Evolutionary conservation across 2,329 filamentous ascomycete genomes (phyloP).

Genomic region (Penicillium sp.): DNA sequence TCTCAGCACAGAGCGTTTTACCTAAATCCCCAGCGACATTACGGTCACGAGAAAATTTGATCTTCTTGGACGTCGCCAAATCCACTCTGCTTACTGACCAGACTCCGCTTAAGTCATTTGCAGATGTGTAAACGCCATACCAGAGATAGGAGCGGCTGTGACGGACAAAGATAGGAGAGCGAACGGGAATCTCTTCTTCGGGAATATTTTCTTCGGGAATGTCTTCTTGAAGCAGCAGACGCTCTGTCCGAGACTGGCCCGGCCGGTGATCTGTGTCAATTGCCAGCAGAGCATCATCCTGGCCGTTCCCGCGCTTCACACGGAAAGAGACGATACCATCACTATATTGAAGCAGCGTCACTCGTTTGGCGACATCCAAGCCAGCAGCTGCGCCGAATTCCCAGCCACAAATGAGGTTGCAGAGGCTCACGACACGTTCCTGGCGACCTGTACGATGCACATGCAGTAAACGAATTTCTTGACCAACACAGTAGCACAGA

Average conservation of each 20-base stretch:
- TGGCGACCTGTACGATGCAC: conserved; percentile 49
- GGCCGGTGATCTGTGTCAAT: conserved; percentile 41
- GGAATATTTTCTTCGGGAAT: conserved; percentile 51
- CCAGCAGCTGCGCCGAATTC: conserved; percentile 29
- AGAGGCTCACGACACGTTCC: conserved; percentile 59
- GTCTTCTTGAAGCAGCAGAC: conserved; percentile 43
- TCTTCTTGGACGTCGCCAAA: conserved; percentile 43
- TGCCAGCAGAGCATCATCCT: conserved; percentile 54
- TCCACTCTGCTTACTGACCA: conserved; percentile 62
- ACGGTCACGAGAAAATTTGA: conserved; percentile 19
- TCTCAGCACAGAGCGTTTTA: conserved; percentile 68
- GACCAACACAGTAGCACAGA: conserved; percentile 60
- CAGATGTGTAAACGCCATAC: conserved; percentile 62
- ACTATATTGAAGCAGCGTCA: conserved; percentile 58
- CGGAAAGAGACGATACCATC: conserved; percentile 58
- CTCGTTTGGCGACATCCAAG: conserved; percentile 39
- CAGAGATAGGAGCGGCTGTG: conserved; percentile 62
- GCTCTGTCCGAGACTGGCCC: conserved; percentile 23
- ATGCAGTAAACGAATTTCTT: conserved; percentile 58
- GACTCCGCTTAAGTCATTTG: conserved; percentile 54
- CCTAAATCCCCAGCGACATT: conserved; percentile 53
- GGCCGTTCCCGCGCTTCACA: conserved; percentile 46
- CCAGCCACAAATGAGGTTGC: conserved; percentile 39
- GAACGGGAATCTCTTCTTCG: no score
- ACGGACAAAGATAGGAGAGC: conserved; percentile 64